phyloP scores from a whole-genome alignment of 1,284 basidiomycete species.

The Tilletiaria anomala region DNA sequence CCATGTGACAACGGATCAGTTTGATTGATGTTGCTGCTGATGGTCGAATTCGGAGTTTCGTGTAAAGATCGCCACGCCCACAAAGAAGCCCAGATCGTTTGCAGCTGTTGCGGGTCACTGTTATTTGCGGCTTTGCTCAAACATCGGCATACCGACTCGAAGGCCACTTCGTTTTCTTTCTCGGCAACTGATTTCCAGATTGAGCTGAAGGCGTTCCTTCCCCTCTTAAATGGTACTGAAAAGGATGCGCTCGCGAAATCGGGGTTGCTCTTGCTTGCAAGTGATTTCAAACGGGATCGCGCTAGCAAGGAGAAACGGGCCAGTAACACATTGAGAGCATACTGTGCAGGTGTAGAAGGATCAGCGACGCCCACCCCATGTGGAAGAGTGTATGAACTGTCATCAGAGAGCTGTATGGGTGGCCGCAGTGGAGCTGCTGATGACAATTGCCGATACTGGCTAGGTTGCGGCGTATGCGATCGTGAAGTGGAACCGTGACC shows the following conservation, averaged over 20 bases:
- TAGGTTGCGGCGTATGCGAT: no score
- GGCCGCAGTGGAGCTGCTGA: background rate
- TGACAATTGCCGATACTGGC: background rate
- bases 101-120: background rate
- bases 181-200: background rate
- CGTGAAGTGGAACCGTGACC: no score
- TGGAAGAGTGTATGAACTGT: background rate
- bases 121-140: no score
- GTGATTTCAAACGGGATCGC: background rate
- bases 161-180: background rate
- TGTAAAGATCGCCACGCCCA: background rate
- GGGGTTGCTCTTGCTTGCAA: background rate
- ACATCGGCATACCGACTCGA: background rate
- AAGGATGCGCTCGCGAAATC: background rate
- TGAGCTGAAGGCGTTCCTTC: background rate
- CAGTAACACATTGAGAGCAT: conserved; percentile 3
- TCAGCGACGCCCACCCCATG: background rate
- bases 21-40: background rate
- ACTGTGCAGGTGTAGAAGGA: conserved; percentile 1
- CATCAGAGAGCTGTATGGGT: background rate
- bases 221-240: background rate
- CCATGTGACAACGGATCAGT: background rate
- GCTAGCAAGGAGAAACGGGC: conserved; percentile 1
- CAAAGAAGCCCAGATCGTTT: background rate
- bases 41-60: background rate